A percentile compares a stretch with the other conserved stretches of the same genome.
Conservation (phyloP, 208 protist genomes). For the Polymyxa betae region DNA sequence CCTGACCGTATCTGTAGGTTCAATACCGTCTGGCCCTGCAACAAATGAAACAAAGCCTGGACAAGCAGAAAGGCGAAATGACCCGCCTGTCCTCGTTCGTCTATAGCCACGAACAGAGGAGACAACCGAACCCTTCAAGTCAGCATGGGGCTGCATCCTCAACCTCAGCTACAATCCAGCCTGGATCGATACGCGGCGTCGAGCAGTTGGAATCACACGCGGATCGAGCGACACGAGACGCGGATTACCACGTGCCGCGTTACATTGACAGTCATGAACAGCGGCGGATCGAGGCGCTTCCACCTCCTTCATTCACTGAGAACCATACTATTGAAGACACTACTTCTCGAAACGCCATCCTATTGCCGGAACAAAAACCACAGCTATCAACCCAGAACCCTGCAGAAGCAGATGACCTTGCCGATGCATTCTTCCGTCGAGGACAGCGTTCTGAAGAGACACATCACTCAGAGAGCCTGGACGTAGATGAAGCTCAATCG, state of each 20-base stretch:
- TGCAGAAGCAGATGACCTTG: not conserved
- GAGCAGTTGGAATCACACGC: no score
- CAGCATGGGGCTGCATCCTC: not conserved
- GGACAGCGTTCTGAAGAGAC: not conserved
- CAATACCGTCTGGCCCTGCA: constrained; percentile 9
- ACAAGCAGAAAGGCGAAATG: constrained; percentile 28
- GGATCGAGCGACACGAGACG: not conserved
- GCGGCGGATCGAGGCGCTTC: not conserved
- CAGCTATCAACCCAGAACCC: no score
- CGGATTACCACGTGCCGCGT: not conserved
- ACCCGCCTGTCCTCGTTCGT: constrained; percentile 29
- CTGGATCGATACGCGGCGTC: no score
- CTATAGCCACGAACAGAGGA: not conserved
- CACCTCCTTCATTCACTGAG: not conserved
- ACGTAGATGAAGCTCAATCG: not conserved
- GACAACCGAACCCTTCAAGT: not conserved
- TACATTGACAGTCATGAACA: not conserved
- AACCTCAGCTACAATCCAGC: not conserved
- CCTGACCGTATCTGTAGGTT: not conserved
- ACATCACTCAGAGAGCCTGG: not conserved
- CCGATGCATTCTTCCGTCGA: not conserved
- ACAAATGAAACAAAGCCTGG: not conserved
- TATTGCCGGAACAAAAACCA: no score
- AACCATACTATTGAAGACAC: no score
- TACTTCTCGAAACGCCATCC: no score